phyloP scores from a whole-genome alignment of 192 early-diverging fungal genomes.

The Coemansia asiatica region DNA sequence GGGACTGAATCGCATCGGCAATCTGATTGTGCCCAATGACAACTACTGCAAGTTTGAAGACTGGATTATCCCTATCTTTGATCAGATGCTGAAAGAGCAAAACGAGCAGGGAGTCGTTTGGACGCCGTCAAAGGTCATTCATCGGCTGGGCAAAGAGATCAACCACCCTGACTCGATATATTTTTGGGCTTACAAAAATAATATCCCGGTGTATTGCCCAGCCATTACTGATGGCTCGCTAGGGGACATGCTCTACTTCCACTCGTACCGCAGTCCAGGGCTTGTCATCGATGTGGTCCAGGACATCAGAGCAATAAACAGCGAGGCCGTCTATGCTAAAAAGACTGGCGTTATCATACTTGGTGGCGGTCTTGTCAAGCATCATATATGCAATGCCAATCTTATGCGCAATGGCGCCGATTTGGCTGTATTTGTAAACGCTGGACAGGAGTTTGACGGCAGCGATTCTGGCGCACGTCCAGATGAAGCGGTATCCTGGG shows the following conservation, averaged over 20 bases:
- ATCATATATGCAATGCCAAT: conserved; percentile 99
- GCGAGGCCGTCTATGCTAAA: conserved; percentile 91
- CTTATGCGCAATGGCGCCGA: conserved; percentile 98
- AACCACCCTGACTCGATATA: conserved; percentile 87
- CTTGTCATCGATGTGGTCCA: conserved; percentile 88
- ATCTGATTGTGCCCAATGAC: conserved; percentile 95
- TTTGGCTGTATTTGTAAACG: conserved; percentile 95
- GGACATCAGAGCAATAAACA: conserved; percentile 91
- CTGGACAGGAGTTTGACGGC: conserved; percentile 98
- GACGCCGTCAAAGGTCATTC: conserved; percentile 92
- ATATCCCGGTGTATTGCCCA: conserved; percentile 97
- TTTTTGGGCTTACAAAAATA: conserved; percentile 97
- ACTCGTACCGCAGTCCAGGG: conserved; percentile 93
- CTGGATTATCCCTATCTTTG: conserved; percentile 94
- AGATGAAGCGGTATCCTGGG: conserved; percentile 98
- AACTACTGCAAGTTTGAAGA: conserved; percentile 99
- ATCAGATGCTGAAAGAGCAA: conserved; percentile 91
- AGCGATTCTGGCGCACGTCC: conserved; percentile 96
- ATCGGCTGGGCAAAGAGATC: conserved; percentile 85
- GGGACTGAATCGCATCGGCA: conserved; percentile 95
- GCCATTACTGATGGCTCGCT: conserved; percentile 96
- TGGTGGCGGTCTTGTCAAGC: conserved; percentile 96
- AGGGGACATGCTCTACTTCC: conserved; percentile 99
- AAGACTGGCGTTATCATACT: conserved; percentile 96
- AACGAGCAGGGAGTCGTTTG: conserved; percentile 75